Evolutionary conservation across 2,329 filamentous ascomycete genomes (phyloP), one percentile per base, ranked within the genome.

Genomic region (Ophiostoma angusticollis): DNA sequence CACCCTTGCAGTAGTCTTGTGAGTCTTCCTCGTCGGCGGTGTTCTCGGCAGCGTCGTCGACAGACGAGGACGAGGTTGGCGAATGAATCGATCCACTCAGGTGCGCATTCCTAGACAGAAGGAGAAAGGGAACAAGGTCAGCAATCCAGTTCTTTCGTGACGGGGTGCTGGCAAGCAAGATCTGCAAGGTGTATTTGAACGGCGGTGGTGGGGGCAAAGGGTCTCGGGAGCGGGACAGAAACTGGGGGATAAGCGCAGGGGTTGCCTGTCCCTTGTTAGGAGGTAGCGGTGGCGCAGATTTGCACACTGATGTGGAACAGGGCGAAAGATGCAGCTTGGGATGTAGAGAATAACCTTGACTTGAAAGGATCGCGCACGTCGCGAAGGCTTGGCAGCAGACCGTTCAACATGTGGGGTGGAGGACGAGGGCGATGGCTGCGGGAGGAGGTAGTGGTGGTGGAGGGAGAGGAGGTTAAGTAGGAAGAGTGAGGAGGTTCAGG

Each of bases 1-100:
- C 91, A 54, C 91, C 91, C 64, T 96, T 96, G 74, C 89, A 95
- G 67, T 98, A 98, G 62, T 98, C 91, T 63, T 96, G 89, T 34
- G 85, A 94, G 62, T 98, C 91, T 64, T 98, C 91, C 64, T 98
- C 91, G 58, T 96, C 91, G 55, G 87, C 89, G 28, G 89, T 93
- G 57, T 91, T 87, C 54, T 95, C 87, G 60, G 81, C 76, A 51
- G 75, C 72, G 58, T 94, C 87, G 62, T 89, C 86, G 51, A 76
- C 78, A 33, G 83, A 83, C 44, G 79, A 84, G 40, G 78, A 74
- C 38, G 83, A 82, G 37, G 80, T 80, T 43, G 84, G 82, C 46
- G 85, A 89, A 52, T 79, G 68, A 64, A 78, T 62, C 75, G 70
- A 65, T 66, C 65, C 60, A 65, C 65, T 59, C 47, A 73, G 57